Base-by-base conservation (phyloP, 495 filamentous ascomycete species). In the Hyphodiscus hymeniophilus region DNA sequence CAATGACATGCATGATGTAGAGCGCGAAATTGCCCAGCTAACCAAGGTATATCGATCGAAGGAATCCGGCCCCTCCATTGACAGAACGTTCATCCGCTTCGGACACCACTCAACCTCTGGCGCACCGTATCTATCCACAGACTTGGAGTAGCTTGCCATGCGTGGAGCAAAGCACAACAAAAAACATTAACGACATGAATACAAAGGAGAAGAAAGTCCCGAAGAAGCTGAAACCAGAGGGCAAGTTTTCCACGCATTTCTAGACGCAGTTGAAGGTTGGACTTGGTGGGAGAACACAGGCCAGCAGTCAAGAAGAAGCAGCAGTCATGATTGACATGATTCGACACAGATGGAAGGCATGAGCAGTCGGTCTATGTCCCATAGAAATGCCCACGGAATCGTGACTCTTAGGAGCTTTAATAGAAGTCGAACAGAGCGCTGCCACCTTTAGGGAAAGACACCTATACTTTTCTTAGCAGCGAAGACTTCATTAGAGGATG, bases 161-260 rank as follows among this genome's bases (percentile, higher is more conserved):
- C n/a, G n/a, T n/a, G n/a, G n/a, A n/a, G n/a, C 16, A 47, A 49
- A 45, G 50, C 52, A 46, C 42, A 50, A 15, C 40, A 58, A 59
- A 48, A 59, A 55, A 59, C 56, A 59, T 55, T 55, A 59, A 51
- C 46, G 47, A 57, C 47, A 44, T 58, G 44, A 43, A 55, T 47
- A 59, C 52, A 55, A 55, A 59, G 39, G 49, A 56, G 42, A 58
- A 45, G 17, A 51, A 38, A 20, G 20, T 22, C 31, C 38, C 45
- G 48, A 50, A 41, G 45, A 32, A 38, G 48, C 42, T 44, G 35
- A 18, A 40, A 34, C 42, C 36, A 36, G 45, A 50, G 42, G 33
- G 17, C 41, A 52, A 40, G 43, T 24, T n/a, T 23, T 48, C 32
- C 13, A 26, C 16, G 24, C 39, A 36, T 26, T 42, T 40, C 44